Evolutionary conservation across 305 asterid genomes (phyloP), one percentile per base, ranked within the genome.

Genomic region (Ruellia speciosa): DNA sequence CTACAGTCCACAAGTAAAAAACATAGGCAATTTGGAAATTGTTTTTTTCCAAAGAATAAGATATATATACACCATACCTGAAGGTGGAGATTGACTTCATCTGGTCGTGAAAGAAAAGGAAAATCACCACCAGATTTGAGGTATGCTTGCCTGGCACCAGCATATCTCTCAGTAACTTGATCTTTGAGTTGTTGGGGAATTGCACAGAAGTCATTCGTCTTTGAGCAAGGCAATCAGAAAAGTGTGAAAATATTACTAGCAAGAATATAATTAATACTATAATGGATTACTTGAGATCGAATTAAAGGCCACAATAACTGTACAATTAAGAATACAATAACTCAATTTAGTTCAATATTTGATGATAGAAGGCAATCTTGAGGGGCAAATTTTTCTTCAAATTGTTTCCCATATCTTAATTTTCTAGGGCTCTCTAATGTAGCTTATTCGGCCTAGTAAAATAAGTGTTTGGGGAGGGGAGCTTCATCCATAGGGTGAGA

Each of bases 11-110:
- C 12, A 2, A 9, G 17, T 33, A 59, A 0, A 17, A 24, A 19
- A 52, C 13, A 3, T 9, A 19, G 20, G 14, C 20, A 13, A 18
- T 28, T 11, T 43, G 16, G 16, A n/a, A 19, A 5, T 13, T 9
- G 1, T 7, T 8, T 8, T 5, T 7, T n/a, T n/a, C n/a, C n/a
- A n/a, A n/a, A n/a, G n/a, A n/a, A n/a, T n/a, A n/a, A n/a, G n/a
- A 52, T 4, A 28, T 16, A 18, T 19, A 51, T 4, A 4, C 18
- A 0, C n/a, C 17, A 17, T 72, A 90, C 99, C 99, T 85, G 99
- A 76, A 92, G 99, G 72, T 92, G 94, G 67, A 88, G 94, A 78
- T 85, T 88, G 59, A 92, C 88, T 88, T 92, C 99, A 71, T 84
- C 98, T 0, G 98, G 79, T 31, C 95, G 79, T 7, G 96, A 92